Evolutionary conservation across 2,329 filamentous ascomycete species (phyloP), one percentile per base, ranked within the genome.

Genomic region (Aspergillus tubingensis): DNA sequence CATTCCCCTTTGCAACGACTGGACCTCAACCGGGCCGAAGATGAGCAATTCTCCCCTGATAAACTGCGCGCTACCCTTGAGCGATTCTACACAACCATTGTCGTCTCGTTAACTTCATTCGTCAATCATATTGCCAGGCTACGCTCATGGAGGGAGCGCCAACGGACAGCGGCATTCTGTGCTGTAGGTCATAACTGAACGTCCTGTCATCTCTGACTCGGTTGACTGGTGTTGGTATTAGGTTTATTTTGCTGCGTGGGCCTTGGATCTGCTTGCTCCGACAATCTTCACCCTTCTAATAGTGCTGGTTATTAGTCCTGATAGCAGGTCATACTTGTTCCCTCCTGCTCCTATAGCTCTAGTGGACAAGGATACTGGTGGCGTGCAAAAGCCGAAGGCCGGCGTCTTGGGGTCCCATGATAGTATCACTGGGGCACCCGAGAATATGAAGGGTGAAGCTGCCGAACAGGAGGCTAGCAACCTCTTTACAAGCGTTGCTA

Each of bases 1-100:
- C 74, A 82, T 51, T 76, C 85, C 7, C 82, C 85, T 1, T 83
- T 89, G 1, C 90, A 89, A 5, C 86, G 87, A 13, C 79, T 96
- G 39, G 91, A 96, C 73, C 82, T 96, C 60, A 91, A 92, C 67
- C 88, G 91, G 58, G 88, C 91, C 4, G 88, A 92, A 41, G 88
- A 94, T 57, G 91, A 95, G 66, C 89, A 93, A 59, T 95, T 95
- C 73, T 91, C 89, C 0, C 91, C 91, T 0, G 91, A 95, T 70
- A 95, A 95, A 77, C 79, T 96, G 48, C 84, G 91, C 10, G 86
- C 88, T 2, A 92, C 90, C 56, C 73, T 95, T 3, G 92, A 96
- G 76, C 83, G 92, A 13, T 79, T 95, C 10, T 96, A 96, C 72
- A 92, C 92, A 83, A 91, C 89, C 0, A 86, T 96, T 0, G 80